These are phyloP conservation scores for Russula griseocarnosa DNA, from an alignment of 768 basidiomycete species.

Conservation along the genomic window DNA sequence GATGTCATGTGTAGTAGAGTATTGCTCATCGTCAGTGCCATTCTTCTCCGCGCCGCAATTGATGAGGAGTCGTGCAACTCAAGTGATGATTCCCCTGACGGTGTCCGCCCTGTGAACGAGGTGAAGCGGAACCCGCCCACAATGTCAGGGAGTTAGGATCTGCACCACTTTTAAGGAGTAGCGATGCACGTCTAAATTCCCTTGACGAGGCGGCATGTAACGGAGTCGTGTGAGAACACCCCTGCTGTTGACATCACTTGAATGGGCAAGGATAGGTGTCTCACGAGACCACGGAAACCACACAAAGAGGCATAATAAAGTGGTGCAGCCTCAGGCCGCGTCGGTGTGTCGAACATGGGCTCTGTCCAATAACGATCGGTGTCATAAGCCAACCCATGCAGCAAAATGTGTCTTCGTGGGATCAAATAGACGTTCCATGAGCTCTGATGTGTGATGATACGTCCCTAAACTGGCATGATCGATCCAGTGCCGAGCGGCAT, in stretches of 20 bases:
- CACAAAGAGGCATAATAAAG: constrained; percentile 2
- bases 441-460: not conserved
- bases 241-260: not conserved
- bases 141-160: no score
- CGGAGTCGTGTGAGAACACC: not conserved
- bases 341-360: constrained; percentile 1
- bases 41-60: not conserved
- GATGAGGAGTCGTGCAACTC: not conserved
- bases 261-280: not conserved
- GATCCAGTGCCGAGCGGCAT: not conserved
- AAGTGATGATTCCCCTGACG: not conserved
- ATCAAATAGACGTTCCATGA: not conserved
- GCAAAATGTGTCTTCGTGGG: not conserved
- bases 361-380: not conserved
- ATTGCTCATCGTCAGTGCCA: not conserved
- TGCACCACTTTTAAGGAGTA: not conserved
- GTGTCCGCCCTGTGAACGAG: no score
- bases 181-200: not conserved
- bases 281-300: not conserved
- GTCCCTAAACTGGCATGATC: not conserved
- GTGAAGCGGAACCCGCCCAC: not conserved
- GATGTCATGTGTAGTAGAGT: not conserved
- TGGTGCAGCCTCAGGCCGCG: not conserved
- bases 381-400: not conserved
- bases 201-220: not conserved